These are phyloP conservation scores for Cenchrus fungigraminus DNA, from an alignment of 176 grass and related monocot species.

Conservation along the genomic window DNA sequence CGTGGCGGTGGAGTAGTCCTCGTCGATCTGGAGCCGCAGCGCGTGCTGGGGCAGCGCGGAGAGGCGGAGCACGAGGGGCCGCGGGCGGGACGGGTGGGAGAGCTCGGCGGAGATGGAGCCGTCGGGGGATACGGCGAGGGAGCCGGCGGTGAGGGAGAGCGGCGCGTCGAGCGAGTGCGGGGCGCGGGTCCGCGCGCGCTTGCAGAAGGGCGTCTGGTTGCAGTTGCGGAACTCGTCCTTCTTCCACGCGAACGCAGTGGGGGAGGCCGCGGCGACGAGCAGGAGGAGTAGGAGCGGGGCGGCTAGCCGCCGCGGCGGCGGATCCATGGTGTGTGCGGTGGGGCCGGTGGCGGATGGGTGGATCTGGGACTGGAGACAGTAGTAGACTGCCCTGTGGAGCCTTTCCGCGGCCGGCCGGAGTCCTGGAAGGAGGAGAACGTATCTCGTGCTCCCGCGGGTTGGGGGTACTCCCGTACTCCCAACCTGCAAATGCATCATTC, in stretches of 20 bases:
- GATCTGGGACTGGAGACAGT: constrained; percentile 43
- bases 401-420: constrained; percentile 32
- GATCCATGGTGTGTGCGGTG: constrained; percentile 44
- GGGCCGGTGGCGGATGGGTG: constrained; percentile 7
- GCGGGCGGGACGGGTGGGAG: constrained; percentile 50
- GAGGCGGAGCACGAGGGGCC: constrained; percentile 76
- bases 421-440: neutral
- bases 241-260: constrained; percentile 69
- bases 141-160: constrained; percentile 58
- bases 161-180: constrained; percentile 79
- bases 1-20: constrained; percentile 55
- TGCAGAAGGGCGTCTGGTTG: constrained; percentile 95
- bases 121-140: constrained; percentile 56
- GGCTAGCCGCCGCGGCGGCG: constrained; percentile 37
- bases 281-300: constrained; percentile 36
- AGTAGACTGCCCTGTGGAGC: neutral
- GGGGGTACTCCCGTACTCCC: no score
- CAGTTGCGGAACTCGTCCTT: constrained; percentile 96
- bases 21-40: constrained; percentile 88
- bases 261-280: constrained; percentile 27
- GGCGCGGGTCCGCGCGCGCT: constrained; percentile 64
- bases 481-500: no score
- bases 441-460: no score
- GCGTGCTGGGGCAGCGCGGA: constrained; percentile 62
- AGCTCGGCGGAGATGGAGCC: constrained; percentile 67